Evolutionary conservation across 1,284 basidiomycete genomes (phyloP).

Genomic region (Irpex rosettiformis): DNA sequence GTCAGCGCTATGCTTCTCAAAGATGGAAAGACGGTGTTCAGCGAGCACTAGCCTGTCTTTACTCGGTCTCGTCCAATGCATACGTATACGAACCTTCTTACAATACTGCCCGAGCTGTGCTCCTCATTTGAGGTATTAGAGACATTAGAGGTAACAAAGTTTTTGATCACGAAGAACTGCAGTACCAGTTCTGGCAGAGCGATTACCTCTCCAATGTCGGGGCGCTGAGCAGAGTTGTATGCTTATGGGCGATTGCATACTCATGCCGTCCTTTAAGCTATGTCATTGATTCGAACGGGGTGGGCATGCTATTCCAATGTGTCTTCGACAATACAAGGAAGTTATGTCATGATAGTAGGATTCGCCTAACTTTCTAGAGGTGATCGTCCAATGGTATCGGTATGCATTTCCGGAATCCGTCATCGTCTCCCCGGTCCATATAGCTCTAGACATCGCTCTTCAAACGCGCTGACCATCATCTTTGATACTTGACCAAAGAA

Average conservation of each 20-base stretch:
- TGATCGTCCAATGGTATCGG: neutral
- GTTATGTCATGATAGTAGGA: neutral
- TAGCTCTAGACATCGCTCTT: conserved; percentile 71
- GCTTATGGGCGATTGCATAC: neutral
- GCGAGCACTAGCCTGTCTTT: neutral
- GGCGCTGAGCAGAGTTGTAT: neutral
- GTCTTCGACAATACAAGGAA: neutral
- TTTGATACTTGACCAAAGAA: conserved; percentile 87
- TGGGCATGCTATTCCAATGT: neutral
- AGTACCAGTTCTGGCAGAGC: too few relatives aligned
- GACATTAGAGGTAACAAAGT: too few relatives aligned
- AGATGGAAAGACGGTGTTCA: neutral
- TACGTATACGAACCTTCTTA: neutral
- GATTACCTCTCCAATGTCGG: too few relatives aligned
- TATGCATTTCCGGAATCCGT: conserved; percentile 8
- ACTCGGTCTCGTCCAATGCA: neutral
- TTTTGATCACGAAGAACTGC: too few relatives aligned
- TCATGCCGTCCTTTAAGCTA: neutral
- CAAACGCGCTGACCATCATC: conserved; percentile 92
- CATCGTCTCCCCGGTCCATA: conserved; percentile 46
- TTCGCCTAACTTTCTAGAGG: neutral
- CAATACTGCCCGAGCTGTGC: neutral
- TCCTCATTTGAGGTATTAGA: neutral
- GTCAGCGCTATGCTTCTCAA: neutral
- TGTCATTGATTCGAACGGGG: neutral